Percentiles rank a stretch among this genome's conserved stretches.
Evolutionary conservation across 768 basidiomycete genomes (phyloP).

Genomic region (Nidularia pulvinata): DNA sequence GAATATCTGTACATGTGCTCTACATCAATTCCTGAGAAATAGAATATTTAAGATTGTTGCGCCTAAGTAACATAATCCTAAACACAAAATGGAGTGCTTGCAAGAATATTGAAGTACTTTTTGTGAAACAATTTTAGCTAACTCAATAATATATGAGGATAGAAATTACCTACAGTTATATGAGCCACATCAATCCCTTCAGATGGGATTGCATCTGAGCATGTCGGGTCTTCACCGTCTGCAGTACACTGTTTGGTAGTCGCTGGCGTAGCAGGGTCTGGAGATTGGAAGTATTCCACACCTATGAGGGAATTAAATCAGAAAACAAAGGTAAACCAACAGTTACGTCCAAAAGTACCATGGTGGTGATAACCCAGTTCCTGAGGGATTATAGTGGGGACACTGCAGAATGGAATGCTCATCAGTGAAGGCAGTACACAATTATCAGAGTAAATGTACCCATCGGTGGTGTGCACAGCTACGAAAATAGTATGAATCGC

Average conservation of each 20-base stretch:
- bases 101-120: conserved; percentile 37
- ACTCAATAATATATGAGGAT: not conserved
- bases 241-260: conserved; percentile 40
- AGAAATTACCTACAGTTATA: conserved; percentile 29
- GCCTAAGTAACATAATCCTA: too few species aligned
- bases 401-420: conserved; percentile 25
- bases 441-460: too few species aligned
- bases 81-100: conserved; percentile 35
- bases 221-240: conserved; percentile 47
- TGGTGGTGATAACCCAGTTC: conserved; percentile 53
- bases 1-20: too few species aligned
- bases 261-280: conserved; percentile 34
- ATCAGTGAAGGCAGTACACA: too few species aligned
- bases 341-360: conserved; percentile 28
- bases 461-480: conserved; percentile 54
- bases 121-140: not conserved
- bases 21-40: too few species aligned
- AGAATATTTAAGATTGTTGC: too few species aligned
- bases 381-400: conserved; percentile 49
- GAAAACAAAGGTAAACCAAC: too few species aligned
- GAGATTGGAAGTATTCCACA: conserved; percentile 49
- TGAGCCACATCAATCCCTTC: conserved; percentile 44
- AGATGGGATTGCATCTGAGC: conserved; percentile 46
- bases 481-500: not conserved
- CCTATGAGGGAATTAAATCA: conserved; percentile 22